A percentile compares a stretch with the other conserved stretches of the same genome.
phyloP scores from a whole-genome alignment of 257 asterid species.

The Nyctanthes arbortristis region DNA sequence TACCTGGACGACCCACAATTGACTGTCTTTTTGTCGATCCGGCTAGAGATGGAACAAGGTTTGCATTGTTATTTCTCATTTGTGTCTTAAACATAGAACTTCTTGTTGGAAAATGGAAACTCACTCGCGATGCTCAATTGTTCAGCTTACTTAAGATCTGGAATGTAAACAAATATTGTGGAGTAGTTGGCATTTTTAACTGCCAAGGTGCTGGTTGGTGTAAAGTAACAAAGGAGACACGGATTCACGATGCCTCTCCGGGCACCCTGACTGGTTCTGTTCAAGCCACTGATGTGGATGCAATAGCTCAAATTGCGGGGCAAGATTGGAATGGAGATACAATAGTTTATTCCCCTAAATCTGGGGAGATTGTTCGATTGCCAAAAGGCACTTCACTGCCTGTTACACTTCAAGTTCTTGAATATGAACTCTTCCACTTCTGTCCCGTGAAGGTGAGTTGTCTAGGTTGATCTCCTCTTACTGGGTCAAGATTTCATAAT shows the following conservation, averaged over 20 bases:
- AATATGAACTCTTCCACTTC: slow-evolving; percentile 87
- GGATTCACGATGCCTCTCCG: slow-evolving; percentile 84
- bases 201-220: slow-evolving; percentile 92
- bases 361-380: slow-evolving; percentile 58
- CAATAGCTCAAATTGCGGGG: slow-evolving; percentile 64
- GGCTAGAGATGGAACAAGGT: slow-evolving; percentile 93
- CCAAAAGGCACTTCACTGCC: slow-evolving; percentile 81
- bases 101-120: neutral
- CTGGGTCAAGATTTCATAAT: neutral
- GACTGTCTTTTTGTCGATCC: slow-evolving; percentile 91
- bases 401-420: slow-evolving; percentile 78
- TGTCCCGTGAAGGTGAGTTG: slow-evolving; percentile 78
- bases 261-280: slow-evolving; percentile 80
- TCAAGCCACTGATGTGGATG: slow-evolving; percentile 64
- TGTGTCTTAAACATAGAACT: neutral
- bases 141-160: slow-evolving; percentile 93
- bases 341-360: slow-evolving; percentile 58
- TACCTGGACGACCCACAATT: slow-evolving; percentile 88
- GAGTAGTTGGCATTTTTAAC: slow-evolving; percentile 88
- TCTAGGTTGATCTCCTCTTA: neutral
- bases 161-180: slow-evolving; percentile 73
- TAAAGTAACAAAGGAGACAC: slow-evolving; percentile 72
- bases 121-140: neutral
- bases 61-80: neutral
- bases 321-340: slow-evolving; percentile 80